These are phyloP conservation scores for Hemerocallis citrina DNA, from an alignment of 106 monocot species.

Conservation along the genomic window DNA sequence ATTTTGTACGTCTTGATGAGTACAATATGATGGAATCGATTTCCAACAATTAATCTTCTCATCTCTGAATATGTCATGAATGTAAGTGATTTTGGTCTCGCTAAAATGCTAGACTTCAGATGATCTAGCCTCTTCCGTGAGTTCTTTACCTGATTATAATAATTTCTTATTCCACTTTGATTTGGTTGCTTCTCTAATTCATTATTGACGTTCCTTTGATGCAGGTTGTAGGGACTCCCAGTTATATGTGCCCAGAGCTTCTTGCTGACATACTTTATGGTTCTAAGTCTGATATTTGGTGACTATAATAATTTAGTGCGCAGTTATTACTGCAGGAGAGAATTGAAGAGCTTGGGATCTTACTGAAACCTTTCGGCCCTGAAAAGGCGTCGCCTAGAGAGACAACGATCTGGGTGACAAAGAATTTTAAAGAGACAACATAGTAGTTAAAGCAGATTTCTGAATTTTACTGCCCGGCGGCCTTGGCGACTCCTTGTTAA, in stretches of 20 bases:
- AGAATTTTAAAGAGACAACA: slow-evolving; percentile 74
- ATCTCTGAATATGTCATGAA: slow-evolving; percentile 1
- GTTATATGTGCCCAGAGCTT: slow-evolving; percentile 99
- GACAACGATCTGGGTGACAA: slow-evolving; percentile 77
- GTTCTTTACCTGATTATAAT: slow-evolving; percentile 10
- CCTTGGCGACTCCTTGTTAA: too few species aligned
- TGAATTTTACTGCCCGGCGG: too few species aligned
- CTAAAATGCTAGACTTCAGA: slow-evolving; percentile 94
- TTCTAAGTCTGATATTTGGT: slow-evolving; percentile 97
- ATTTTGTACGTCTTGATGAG: too few species aligned
- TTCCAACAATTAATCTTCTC: too few species aligned
- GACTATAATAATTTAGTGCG: slow-evolving; percentile 89
- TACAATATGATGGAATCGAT: too few species aligned
- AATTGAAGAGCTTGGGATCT: slow-evolving; percentile 56
- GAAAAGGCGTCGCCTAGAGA: slow-evolving; percentile 77
- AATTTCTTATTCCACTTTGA: background rate
- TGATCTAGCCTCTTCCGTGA: slow-evolving; percentile 93
- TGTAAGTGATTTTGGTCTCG: slow-evolving; percentile 95
- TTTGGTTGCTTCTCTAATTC: background rate
- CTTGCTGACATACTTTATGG: slow-evolving; percentile 99
- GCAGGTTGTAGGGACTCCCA: slow-evolving; percentile 97
- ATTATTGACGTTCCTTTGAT: background rate
- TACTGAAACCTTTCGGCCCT: slow-evolving; percentile 70
- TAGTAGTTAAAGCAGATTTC: too few species aligned
- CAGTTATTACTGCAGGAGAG: slow-evolving; percentile 64